Base-by-base conservation (phyloP, 495 filamentous ascomycete genomes). In the Parmelia sp. region DNA sequence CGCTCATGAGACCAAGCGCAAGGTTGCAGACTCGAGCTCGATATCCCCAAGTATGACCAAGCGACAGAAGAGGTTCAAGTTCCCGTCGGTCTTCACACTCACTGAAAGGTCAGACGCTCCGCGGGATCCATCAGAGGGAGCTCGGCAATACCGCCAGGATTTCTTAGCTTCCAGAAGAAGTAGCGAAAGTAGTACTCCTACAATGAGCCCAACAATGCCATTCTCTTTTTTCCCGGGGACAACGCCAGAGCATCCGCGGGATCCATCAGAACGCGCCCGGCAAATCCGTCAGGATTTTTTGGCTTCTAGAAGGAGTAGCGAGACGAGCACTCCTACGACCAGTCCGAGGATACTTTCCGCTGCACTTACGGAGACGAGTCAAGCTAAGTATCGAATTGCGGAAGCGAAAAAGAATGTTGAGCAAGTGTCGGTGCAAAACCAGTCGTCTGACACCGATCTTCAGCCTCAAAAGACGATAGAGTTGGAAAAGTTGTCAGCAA, bases 91-190 rank as follows among this genome's bases (percentile, higher is more conserved):
- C 3, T 69, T 72, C 35, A 59, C 56, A 4, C 61, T 68, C 23
- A 63, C 37, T 56, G 59, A 72, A 29, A 67, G 64, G 21, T 25
- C 66, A 33, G 42, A 63, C 12, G 21, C 66, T 39, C 33, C 40
- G 36, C 58, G 49, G 44, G 69, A 71, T 66, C 65, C 69, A 25
- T 70, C 69, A 47, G 66, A 59, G 11, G 36, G 63, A 40, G 65
- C 64, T 36, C 58, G 69, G 19, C 61, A 59, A 39, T 58, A 64
- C 39, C 64, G 71, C 15, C 47, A 65, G 58, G 71, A 72, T 29
- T 72, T 68, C 42, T 63, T 72, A 14, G 66, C 61, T 36, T 65
- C 62, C 2, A 55, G 68, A 27, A 70, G 51, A 45, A 61, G 66
- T 14, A 68, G 66, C 44, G 66, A 59, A n/a, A 51, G 57, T 40